Evolutionary conservation across 345 rosid species (phyloP).

Genomic region (Citrus unshiu): DNA sequence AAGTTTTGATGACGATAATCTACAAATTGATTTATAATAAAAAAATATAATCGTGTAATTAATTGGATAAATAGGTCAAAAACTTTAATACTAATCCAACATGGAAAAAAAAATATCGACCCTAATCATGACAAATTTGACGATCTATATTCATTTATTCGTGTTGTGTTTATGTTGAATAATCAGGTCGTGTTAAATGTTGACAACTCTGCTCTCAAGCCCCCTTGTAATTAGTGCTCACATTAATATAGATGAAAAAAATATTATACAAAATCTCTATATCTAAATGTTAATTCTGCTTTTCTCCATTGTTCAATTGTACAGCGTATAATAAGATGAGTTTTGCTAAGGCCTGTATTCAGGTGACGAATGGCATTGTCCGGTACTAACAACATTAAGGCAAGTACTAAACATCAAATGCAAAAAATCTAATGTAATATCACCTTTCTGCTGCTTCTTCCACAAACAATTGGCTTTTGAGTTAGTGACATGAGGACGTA

Average conservation of each 20-base stretch:
- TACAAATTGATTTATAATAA: too few species aligned
- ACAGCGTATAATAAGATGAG: not conserved
- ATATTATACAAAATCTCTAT: not conserved
- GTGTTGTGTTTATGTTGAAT: rapidly evolving
- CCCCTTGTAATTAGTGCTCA: not conserved
- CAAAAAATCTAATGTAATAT: not conserved
- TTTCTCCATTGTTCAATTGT: not conserved
- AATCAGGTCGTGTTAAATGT: rapidly evolving
- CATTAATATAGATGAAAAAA: not conserved
- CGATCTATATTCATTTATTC: too few species aligned
- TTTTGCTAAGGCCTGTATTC: not conserved
- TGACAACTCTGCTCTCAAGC: too few species aligned
- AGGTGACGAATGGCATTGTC: not conserved
- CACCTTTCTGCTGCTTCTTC: not conserved
- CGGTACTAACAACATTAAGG: not conserved
- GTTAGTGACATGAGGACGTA: not conserved
- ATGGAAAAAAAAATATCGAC: too few species aligned
- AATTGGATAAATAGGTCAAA: too few species aligned
- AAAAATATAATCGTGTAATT: too few species aligned
- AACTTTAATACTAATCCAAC: too few species aligned
- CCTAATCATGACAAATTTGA: too few species aligned
- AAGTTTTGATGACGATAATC: too few species aligned
- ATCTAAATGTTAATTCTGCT: not conserved
- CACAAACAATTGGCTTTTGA: not conserved
- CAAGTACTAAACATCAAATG: not conserved